Percentiles rank a stretch among this genome's conserved stretches.
Conservation (phyloP, 257 asterid species). For the Parsonsia alboflavescens region DNA sequence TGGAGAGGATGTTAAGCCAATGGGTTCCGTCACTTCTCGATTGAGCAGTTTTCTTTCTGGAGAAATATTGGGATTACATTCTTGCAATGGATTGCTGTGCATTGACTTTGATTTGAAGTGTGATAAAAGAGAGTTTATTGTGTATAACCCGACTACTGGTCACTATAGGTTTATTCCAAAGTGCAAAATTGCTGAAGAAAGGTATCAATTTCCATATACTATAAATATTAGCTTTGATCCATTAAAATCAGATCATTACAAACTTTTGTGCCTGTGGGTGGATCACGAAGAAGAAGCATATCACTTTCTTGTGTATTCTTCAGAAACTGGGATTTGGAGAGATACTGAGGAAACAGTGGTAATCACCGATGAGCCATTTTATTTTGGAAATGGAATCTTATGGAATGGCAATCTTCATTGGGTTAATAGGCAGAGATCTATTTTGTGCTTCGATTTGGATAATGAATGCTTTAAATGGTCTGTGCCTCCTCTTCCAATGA, state of each 20-base stretch:
- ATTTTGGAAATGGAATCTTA: conserved; percentile 1
- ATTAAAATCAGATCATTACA: conserved; percentile 11
- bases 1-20: not conserved
- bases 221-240: conserved; percentile 21
- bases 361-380: not conserved
- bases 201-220: not conserved
- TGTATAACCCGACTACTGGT: conserved; percentile 24
- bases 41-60: not conserved
- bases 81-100: conserved; percentile 19
- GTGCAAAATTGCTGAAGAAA: not conserved
- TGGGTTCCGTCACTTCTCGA: not conserved
- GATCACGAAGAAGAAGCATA: not conserved
- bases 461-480: not conserved
- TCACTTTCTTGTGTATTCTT: conserved; percentile 10
- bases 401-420: conserved; percentile 22
- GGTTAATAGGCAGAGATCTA: not conserved
- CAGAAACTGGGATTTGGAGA: conserved; percentile 13
- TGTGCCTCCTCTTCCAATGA: not conserved
- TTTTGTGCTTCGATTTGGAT: conserved; percentile 14
- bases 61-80: not conserved
- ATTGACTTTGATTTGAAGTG: not conserved
- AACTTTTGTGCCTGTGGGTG: conserved; percentile 7
- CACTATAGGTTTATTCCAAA: conserved; percentile 8
- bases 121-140: not conserved
- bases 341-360: not conserved